Conservation (phyloP, 495 filamentous ascomycete genomes). For the Saxophila tyrrhenica region DNA sequence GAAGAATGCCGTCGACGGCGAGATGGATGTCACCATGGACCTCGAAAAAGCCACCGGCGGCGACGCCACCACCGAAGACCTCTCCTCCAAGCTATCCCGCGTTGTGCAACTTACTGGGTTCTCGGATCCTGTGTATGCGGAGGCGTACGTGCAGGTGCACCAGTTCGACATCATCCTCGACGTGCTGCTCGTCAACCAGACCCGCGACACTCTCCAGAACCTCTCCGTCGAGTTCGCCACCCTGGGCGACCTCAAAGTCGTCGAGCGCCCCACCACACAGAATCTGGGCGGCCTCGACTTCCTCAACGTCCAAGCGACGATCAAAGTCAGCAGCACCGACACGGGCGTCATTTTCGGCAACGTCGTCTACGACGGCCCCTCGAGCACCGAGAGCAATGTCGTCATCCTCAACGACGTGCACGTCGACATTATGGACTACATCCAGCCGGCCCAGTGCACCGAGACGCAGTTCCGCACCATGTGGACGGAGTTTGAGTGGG, state of each 20-base stretch:
- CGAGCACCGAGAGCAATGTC: slow-evolving; percentile 90
- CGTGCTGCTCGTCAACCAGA: slow-evolving; percentile 96
- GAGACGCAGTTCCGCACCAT: slow-evolving; percentile 98
- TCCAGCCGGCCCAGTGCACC: slow-evolving; percentile 89
- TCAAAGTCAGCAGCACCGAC: slow-evolving; percentile 97
- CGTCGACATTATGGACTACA: slow-evolving; percentile 99
- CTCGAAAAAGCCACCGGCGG: slow-evolving; percentile 90
- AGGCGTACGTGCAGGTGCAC: slow-evolving; percentile 97
- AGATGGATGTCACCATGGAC: slow-evolving; percentile 78
- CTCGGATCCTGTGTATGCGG: slow-evolving; percentile 95
- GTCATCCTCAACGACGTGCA: slow-evolving; percentile 98
- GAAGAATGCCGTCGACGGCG: slow-evolving; percentile 74
- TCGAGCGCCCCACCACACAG: slow-evolving; percentile 90
- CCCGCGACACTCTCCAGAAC: slow-evolving; percentile 91
- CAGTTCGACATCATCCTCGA: slow-evolving; percentile 99
- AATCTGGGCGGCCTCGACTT: slow-evolving; percentile 93
- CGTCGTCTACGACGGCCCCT: slow-evolving; percentile 92
- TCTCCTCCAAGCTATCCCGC: slow-evolving; percentile 84
- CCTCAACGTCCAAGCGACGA: slow-evolving; percentile 94
- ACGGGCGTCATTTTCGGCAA: slow-evolving; percentile 99
- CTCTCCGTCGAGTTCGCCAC: slow-evolving; percentile 97
- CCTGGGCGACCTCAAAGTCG: slow-evolving; percentile 93
- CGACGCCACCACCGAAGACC: slow-evolving; percentile 70
- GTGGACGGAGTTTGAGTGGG: slow-evolving; percentile 99
- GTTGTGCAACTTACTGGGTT: slow-evolving; percentile 98